Evolutionary conservation across 2,329 filamentous ascomycete genomes (phyloP).

Genomic region (Fusarium albidum): DNA sequence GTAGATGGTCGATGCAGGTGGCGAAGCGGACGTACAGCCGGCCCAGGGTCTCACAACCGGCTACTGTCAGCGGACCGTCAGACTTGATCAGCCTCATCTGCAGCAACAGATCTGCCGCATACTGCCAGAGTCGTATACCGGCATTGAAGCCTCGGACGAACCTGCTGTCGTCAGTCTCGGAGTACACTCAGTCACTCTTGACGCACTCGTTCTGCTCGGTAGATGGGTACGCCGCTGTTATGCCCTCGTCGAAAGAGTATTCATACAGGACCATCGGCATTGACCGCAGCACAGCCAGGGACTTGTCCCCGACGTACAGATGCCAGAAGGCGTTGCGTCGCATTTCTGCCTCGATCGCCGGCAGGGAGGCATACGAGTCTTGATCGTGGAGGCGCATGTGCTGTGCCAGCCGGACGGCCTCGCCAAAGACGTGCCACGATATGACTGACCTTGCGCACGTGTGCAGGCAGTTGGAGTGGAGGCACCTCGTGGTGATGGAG

Average conservation of each 20-base stretch:
- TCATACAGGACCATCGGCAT: background rate
- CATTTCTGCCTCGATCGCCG: slow-evolving; percentile 10
- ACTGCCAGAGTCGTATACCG: background rate
- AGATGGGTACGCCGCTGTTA: background rate
- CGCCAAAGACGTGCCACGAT: slow-evolving; percentile 4
- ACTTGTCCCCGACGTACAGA: slow-evolving; percentile 1
- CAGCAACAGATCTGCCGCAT: background rate
- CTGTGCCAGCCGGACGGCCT: slow-evolving; percentile 5
- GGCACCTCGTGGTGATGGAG: background rate
- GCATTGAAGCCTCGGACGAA: background rate
- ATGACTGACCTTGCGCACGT: background rate
- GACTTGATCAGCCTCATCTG: background rate
- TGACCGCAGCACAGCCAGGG: background rate
- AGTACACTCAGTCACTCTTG: background rate
- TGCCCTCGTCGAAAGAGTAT: background rate
- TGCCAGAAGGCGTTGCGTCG: slow-evolving; percentile 15
- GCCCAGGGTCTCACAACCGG: background rate
- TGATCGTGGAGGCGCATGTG: slow-evolving; percentile 14
- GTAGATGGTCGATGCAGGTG: background rate
- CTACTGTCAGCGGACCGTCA: background rate
- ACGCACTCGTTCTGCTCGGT: background rate
- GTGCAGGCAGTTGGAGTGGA: background rate
- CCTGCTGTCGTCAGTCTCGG: background rate
- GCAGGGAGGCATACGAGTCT: slow-evolving; percentile 5
- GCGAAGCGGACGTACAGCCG: background rate